Base-by-base conservation (phyloP, 352 stramenopile genomes). In the Globisporangium lucens region DNA sequence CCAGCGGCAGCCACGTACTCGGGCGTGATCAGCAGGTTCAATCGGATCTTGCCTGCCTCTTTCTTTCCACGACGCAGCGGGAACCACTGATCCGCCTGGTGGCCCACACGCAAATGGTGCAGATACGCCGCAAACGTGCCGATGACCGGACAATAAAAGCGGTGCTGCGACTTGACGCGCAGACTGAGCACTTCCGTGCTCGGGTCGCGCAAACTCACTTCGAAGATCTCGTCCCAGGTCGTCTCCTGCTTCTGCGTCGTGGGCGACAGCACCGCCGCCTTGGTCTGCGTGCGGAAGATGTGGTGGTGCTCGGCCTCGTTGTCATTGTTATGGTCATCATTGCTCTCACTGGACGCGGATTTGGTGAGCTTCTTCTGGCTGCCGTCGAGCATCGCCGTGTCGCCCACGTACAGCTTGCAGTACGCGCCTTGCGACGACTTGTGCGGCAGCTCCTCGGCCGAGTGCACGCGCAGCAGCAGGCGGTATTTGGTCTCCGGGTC, bases 201-300 rank as follows among this genome's bases (percentile, higher is more conserved):
- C 3, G 82, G 77, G 46, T 89, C 72, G 15, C 69, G 66, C 0
- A 93, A 61, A 13, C 75, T 74, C 46, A 91, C 53, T 61, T 91
- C 75, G 36, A 93, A 89, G 74, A 89, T 90, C 47, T 93, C 76
- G 64, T 91, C 90, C 85, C 85, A 93, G 65, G 51, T 89, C 71
- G 68, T 77, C 7, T 75, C 57, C 63, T 88, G 89, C 66, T 78
- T 77, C 76, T 53, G 83, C 79, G 41, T 79, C 1, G 66, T 55
- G 86, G 58, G 3, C 73, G 79, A 67, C 86, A 86, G 73, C 80
- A 88, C 67, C 85, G 75, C 24, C 13, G 59, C 41, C 38, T 63
- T 57, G 46, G 47, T 57, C 36, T 87, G 88, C 41, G 84, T 92
- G 73, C 80, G 79, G 65, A 85, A 90, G 2, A 70, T 75, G 62